Conservation (phyloP, 1,284 basidiomycete species). For the Prillingera fragicola region DNA sequence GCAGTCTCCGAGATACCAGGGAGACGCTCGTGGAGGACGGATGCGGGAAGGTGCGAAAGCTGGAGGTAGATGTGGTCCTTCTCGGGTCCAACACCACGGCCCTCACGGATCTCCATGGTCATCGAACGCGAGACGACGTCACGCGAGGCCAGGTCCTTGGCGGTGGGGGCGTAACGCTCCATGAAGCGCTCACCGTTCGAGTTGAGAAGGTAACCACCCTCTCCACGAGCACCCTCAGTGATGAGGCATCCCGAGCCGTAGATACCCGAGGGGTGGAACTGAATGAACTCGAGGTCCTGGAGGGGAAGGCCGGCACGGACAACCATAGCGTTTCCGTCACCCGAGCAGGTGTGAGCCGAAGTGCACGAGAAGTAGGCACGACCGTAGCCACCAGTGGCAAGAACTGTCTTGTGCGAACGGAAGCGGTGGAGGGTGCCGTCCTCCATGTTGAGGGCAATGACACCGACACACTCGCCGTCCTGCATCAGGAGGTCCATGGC, state of each 20-base stretch:
- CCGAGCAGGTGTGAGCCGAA: slow-evolving; percentile 96
- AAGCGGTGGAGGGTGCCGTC: slow-evolving; percentile 98
- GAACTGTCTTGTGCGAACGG: slow-evolving; percentile 95
- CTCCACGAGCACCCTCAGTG: slow-evolving; percentile 96
- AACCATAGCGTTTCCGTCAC: slow-evolving; percentile 99
- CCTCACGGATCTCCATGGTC: slow-evolving; percentile 98
- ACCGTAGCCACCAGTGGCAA: slow-evolving; percentile 98
- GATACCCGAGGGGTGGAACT: slow-evolving; percentile 99
- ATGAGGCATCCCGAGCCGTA: slow-evolving; percentile 99
- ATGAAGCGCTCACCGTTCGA: slow-evolving; percentile 99
- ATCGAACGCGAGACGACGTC: slow-evolving; percentile 99
- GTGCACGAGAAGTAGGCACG: slow-evolving; percentile 99
- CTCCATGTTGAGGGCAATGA: slow-evolving; percentile 98
- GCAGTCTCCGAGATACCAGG: slow-evolving; percentile 99
- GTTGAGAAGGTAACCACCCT: slow-evolving; percentile 98
- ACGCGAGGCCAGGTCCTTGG: slow-evolving; percentile 98
- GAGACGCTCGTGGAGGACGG: slow-evolving; percentile 92
- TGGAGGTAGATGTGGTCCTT: slow-evolving; percentile 98
- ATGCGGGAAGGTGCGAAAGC: slow-evolving; percentile 92
- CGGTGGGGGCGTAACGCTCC: slow-evolving; percentile 99
- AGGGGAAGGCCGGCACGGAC: slow-evolving; percentile 91
- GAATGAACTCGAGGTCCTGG: slow-evolving; percentile 97
- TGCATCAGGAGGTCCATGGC: slow-evolving; percentile 98
- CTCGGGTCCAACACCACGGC: slow-evolving; percentile 96
- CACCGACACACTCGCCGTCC: slow-evolving; percentile 97